Base-by-base conservation (phyloP, 768 basidiomycete genomes). In the Pilatotrama ljubarskyi region DNA sequence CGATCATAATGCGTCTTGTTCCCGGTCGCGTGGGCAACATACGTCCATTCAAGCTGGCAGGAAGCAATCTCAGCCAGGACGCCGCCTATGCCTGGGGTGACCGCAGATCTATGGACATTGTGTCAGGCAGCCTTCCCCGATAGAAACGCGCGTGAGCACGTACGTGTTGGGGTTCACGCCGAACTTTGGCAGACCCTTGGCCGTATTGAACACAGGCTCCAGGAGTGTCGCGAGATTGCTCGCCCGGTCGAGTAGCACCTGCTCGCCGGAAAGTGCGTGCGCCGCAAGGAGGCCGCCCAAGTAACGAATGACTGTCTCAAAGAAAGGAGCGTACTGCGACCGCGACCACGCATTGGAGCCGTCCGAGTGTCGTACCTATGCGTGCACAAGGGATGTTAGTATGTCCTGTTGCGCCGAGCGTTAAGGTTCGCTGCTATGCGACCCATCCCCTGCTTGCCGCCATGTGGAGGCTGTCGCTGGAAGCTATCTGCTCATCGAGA, bases 291-390 rank as follows among this genome's bases (percentile, higher is more conserved):
- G 77, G 6, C 95, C 95, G 2, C 94, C 95, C 1, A 98, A 83
- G 66, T 95, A 90, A 32, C 95, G 85, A 61, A 97, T 97, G 41
- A 90, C 84, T 0, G 93, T 95, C 76, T 95, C 91, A 61, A 91
- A 92, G 70, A 86, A 90, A 1, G 86, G 86, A 0, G 70, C 76
- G 63, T 71, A 73, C 20, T 49, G 9, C 37, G 49, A 57, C 24
- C 26, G 37, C 35, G 47, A 25, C 55, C 55, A 57, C 5, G 38
- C 47, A 26, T 44, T 49, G 17, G 24, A 14, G 10, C 14, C 9
- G 6, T 29, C 35, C 18, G 55, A 7, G 5, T 48, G 29, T 9
- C 13, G 37, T 2, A 57, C 26, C 47, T 41, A 13, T 29, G 9
- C 11, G 44, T 8, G 20, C 7, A 2, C 11, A 14, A 6, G 20